Conservation (phyloP, 2,329 filamentous ascomycete species). For the Macrophomina pseudophaseolina region DNA sequence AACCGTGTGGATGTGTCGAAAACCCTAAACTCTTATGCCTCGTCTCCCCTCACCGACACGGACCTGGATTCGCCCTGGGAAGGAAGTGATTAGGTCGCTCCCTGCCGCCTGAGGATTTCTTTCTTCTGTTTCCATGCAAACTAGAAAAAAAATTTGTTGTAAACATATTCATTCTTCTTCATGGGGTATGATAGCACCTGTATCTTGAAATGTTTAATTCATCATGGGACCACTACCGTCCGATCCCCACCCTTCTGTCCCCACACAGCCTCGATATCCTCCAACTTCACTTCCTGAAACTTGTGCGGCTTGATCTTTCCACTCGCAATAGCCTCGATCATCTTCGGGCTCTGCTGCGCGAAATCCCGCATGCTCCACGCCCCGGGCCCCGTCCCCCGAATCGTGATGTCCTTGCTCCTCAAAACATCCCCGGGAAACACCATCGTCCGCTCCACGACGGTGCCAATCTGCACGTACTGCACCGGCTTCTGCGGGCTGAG, state of each 20-base stretch:
- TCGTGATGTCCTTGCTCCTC: conserved; percentile 55
- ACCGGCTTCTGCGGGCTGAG: conserved; percentile 51
- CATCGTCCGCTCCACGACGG: conserved; percentile 48
- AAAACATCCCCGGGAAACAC: conserved; percentile 52
- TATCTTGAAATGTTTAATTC: neutral
- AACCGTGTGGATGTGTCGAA: too few relatives aligned
- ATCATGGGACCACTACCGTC: conserved; percentile 22
- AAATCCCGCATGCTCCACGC: conserved; percentile 47
- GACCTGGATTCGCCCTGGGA: too few relatives aligned
- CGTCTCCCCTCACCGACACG: too few relatives aligned
- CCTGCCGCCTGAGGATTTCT: too few relatives aligned
- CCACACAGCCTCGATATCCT: conserved; percentile 42
- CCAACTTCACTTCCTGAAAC: conserved; percentile 40
- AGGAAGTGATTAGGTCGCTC: too few relatives aligned
- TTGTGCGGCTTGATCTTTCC: conserved; percentile 22
- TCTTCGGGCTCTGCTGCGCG: conserved; percentile 35
- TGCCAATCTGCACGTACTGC: conserved; percentile 61
- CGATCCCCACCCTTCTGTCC: conserved; percentile 33
- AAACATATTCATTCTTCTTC: neutral
- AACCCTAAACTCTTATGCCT: too few relatives aligned
- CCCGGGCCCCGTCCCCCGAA: conserved; percentile 55
- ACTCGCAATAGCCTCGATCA: conserved; percentile 33
- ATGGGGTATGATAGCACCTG: too few relatives aligned
- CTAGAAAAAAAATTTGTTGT: too few relatives aligned
- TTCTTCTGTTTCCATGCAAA: too few relatives aligned